Evolutionary conservation across 2,329 filamentous ascomycete genomes (phyloP).

Genomic region (Pseudophaeomoniella oleicola): DNA sequence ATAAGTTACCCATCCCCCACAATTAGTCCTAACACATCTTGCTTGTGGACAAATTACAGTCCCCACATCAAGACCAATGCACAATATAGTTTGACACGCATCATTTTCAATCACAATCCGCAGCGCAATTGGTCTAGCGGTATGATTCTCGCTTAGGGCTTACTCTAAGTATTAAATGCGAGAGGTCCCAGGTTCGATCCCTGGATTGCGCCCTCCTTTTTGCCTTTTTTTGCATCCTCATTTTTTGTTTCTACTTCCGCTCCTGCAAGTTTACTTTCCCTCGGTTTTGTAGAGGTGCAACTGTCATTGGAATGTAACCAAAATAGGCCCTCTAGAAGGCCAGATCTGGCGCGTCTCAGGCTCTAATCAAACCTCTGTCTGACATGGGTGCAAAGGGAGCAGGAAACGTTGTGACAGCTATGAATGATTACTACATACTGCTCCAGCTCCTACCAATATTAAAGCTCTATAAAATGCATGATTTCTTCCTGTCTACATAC

Average conservation of each 20-base stretch:
- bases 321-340: not conserved
- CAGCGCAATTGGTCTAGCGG: conserved; percentile 7
- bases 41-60: no score
- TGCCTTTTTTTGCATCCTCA: conserved; percentile 3
- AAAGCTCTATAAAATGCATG: no score
- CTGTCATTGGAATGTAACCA: not conserved
- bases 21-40: no score
- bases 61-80: no score
- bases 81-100: no score
- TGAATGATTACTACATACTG: not conserved
- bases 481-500: no score
- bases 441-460: no score
- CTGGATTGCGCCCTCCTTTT: conserved; percentile 6
- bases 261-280: not conserved
- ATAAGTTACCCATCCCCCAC: no score
- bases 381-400: not conserved
- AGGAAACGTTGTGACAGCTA: not conserved
- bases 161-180: conserved; percentile 4
- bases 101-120: no score
- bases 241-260: not conserved
- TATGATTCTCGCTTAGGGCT: conserved; percentile 5
- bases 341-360: no score
- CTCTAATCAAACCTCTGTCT: not conserved
- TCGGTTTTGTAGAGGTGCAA: not conserved
- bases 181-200: conserved; percentile 9